Evolutionary conservation across 2,329 filamentous ascomycete species (phyloP).

Genomic region (Phialophora tarda): DNA sequence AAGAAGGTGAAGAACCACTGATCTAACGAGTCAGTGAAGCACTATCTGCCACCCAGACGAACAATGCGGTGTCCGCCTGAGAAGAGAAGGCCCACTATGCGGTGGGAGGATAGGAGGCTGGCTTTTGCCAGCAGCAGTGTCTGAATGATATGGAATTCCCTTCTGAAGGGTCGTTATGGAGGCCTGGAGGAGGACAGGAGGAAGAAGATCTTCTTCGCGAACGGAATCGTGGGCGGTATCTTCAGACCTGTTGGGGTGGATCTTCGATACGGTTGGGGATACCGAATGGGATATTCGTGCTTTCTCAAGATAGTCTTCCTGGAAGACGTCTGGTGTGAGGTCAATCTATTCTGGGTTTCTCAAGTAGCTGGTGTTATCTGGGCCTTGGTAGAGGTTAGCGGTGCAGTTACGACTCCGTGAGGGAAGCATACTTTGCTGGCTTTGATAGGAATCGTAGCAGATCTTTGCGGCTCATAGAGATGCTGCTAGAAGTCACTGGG

Average conservation of each 20-base stretch:
- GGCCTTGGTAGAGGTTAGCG: constrained; percentile 54
- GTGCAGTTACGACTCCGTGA: constrained; percentile 17
- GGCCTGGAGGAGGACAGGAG: constrained; percentile 82
- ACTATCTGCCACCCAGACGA: constrained; percentile 98
- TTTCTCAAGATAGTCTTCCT: constrained; percentile 67
- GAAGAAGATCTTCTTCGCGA: constrained; percentile 79
- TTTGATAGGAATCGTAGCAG: constrained; percentile 92
- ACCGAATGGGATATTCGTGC: constrained; percentile 81
- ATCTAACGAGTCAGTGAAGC: constrained; percentile 71
- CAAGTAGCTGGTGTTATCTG: constrained; percentile 62
- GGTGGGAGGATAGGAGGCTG: constrained; percentile 70
- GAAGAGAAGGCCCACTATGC: constrained; percentile 93
- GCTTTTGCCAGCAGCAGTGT: constrained; percentile 79
- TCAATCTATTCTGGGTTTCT: constrained; percentile 31
- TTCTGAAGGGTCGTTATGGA: constrained; percentile 78
- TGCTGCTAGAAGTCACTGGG: constrained; percentile 20
- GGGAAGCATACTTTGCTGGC: constrained; percentile 78
- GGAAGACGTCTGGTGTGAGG: constrained; percentile 32
- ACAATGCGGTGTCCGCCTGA: constrained; percentile 91
- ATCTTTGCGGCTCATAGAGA: constrained; percentile 89
- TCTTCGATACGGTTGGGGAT: constrained; percentile 56
- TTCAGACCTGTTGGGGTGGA: constrained; percentile 61
- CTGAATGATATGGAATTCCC: constrained; percentile 61
- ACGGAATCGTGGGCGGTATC: constrained; percentile 82
- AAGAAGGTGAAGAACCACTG: constrained; percentile 33